phyloP scores from a whole-genome alignment of 2,329 filamentous ascomycete genomes.

The Ascochyta rabiei region DNA sequence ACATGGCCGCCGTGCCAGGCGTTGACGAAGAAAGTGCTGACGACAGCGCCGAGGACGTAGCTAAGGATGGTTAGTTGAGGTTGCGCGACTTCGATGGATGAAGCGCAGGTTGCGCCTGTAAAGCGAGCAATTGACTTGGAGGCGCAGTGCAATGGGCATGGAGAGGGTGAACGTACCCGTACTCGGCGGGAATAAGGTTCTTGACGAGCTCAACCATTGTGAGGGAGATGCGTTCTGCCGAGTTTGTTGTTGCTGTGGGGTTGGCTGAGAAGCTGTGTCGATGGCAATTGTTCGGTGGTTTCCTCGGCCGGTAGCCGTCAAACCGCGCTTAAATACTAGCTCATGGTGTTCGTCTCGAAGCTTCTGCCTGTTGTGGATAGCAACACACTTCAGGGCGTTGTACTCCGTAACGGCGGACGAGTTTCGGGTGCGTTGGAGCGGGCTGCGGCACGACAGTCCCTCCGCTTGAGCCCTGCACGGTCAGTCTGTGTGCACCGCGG shows the following conservation, averaged over 20 bases:
- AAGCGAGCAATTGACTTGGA: not conserved
- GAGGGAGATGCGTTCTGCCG: not conserved
- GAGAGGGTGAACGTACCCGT: conserved; percentile 5
- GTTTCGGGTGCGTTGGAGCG: conserved; percentile 8
- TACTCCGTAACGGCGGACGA: conserved; percentile 15
- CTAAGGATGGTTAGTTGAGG: conserved; percentile 44
- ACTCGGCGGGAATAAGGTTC: conserved; percentile 18
- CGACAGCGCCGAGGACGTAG: conserved; percentile 61
- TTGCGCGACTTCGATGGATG: not conserved
- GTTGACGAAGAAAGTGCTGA: conserved; percentile 61
- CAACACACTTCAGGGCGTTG: not conserved
- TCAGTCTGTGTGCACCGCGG: conserved; percentile 1
- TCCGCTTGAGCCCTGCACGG: conserved; percentile 4
- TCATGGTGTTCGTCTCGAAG: conserved; percentile 5
- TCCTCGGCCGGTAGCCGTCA: not conserved
- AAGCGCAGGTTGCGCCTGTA: not conserved
- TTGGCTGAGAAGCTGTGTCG: not conserved
- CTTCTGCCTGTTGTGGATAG: conserved; percentile 1
- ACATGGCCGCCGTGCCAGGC: conserved; percentile 59
- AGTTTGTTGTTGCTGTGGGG: not conserved
- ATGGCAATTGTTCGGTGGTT: not conserved
- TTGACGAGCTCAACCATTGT: conserved; percentile 16
- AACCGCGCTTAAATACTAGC: conserved; percentile 7
- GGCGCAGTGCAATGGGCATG: not conserved
- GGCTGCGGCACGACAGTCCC: conserved; percentile 5